Percentiles rank a stretch among this genome's conserved stretches.
phyloP scores from a whole-genome alignment of 2,329 filamentous ascomycete species.

The Fonsecaea monophora region DNA sequence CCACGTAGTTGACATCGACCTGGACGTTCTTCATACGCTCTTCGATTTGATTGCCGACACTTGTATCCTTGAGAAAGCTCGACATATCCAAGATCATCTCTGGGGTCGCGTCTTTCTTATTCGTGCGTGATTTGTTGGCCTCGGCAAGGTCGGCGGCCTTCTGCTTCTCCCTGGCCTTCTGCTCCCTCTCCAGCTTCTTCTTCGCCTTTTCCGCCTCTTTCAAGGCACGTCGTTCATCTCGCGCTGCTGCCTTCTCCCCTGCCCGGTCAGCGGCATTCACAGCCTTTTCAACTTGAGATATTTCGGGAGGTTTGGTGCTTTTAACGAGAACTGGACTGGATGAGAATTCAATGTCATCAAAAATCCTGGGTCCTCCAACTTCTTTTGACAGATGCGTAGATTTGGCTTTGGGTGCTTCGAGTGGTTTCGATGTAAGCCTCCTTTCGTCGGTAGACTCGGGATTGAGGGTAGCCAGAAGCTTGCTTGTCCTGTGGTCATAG shows the following conservation, averaged over 20 bases:
- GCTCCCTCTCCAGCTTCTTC: constrained; percentile 56
- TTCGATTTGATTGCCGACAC: constrained; percentile 52
- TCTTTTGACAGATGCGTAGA: constrained; percentile 33
- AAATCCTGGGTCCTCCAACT: constrained; percentile 5
- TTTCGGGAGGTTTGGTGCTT: constrained; percentile 28
- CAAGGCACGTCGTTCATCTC: constrained; percentile 51
- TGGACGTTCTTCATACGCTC: constrained; percentile 52
- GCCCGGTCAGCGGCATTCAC: constrained; percentile 47
- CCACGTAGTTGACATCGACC: constrained; percentile 49
- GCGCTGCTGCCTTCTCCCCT: constrained; percentile 45
- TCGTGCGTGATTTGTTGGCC: constrained; percentile 73
- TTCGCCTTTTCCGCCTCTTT: constrained; percentile 56
- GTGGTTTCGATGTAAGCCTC: constrained; percentile 18
- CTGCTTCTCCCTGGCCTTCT: constrained; percentile 69
- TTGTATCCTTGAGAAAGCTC: constrained; percentile 58
- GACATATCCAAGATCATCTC: constrained; percentile 82
- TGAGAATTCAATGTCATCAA: constrained; percentile 37
- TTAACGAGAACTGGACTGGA: constrained; percentile 51
- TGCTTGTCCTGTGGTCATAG: constrained; percentile 52
- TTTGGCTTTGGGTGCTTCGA: constrained; percentile 27
- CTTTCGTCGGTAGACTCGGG: constrained; percentile 26
- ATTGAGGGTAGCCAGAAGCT: constrained; percentile 47
- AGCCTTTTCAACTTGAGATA: constrained; percentile 10
- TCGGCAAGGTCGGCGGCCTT: constrained; percentile 70
- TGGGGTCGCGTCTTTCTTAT: constrained; percentile 73